phyloP scores from a whole-genome alignment of 306 rosid genomes.

The Prunus mume region DNA sequence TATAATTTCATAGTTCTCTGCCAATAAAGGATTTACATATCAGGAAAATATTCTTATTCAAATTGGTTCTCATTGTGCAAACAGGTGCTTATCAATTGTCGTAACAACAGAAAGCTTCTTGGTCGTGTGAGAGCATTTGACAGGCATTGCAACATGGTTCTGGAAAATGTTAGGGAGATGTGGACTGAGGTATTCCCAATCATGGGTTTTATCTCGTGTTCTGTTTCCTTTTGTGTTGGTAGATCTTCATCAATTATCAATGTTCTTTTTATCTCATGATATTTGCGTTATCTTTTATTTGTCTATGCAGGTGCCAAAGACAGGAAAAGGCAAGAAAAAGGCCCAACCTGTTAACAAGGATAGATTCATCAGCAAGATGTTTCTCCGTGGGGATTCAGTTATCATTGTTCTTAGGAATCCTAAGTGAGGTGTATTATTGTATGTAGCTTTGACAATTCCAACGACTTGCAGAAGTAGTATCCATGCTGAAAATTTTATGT shows the following conservation, averaged over 20 bases:
- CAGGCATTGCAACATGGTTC: conserved; percentile 94
- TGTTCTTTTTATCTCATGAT: not conserved
- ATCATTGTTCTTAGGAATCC: conserved; percentile 93
- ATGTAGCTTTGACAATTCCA: not conserved
- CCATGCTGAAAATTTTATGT: not conserved
- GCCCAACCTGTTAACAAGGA: conserved; percentile 91
- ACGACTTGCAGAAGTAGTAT: not conserved
- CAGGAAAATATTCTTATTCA: not conserved
- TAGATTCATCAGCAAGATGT: conserved; percentile 90
- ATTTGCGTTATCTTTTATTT: not conserved
- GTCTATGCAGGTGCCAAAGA: conserved; percentile 62
- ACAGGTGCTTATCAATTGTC: conserved; percentile 84
- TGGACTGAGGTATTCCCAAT: conserved; percentile 81
- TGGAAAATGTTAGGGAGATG: conserved; percentile 96
- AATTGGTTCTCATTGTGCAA: not conserved
- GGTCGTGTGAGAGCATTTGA: conserved; percentile 95
- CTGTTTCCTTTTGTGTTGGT: not conserved
- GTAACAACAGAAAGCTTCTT: conserved; percentile 83
- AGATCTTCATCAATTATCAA: not conserved
- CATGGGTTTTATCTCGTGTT: not conserved
- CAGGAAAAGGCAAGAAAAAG: conserved; percentile 90
- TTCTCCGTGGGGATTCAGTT: conserved; percentile 85
- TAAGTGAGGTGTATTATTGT: conserved; percentile 40
- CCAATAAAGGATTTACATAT: not conserved
- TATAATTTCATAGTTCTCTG: not conserved